Evolutionary conservation across 2,329 filamentous ascomycete species (phyloP).

Genomic region (Cryoendolithus antarcticus): DNA sequence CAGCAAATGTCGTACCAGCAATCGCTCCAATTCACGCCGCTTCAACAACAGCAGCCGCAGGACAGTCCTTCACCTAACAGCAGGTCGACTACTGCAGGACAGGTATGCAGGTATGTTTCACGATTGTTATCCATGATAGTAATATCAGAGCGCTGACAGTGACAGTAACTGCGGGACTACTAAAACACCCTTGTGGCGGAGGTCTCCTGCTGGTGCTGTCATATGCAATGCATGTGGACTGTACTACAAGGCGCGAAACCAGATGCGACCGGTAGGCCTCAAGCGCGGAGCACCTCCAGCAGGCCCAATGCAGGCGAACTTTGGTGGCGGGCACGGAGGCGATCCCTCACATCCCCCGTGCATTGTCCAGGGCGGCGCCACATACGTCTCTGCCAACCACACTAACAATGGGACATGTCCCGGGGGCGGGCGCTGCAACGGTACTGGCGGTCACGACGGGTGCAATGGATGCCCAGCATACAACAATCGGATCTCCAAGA

Average conservation of each 20-base stretch:
- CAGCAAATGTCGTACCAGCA: slow-evolving; percentile 5
- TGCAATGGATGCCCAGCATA: slow-evolving; percentile 94
- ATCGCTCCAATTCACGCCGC: slow-evolving; percentile 6
- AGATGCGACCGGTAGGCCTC: slow-evolving; percentile 76
- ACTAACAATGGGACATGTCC: slow-evolving; percentile 78
- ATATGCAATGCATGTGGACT: slow-evolving; percentile 97
- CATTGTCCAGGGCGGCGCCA: slow-evolving; percentile 36
- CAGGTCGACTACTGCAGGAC: slow-evolving; percentile 29
- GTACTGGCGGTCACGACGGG: slow-evolving; percentile 86
- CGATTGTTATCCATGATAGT: background rate
- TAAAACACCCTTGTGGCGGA: slow-evolving; percentile 84
- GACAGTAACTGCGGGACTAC: slow-evolving; percentile 87
- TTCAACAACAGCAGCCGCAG: slow-evolving; percentile 2
- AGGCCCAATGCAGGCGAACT: too few relatives aligned
- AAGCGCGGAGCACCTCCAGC: slow-evolving; percentile 54
- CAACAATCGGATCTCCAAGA: slow-evolving; percentile 92
- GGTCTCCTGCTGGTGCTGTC: slow-evolving; percentile 82
- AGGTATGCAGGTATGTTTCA: slow-evolving; percentile 56
- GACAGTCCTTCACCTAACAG: too few relatives aligned
- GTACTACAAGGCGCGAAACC: slow-evolving; percentile 87
- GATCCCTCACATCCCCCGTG: slow-evolving; percentile 14
- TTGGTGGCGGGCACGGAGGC: too few relatives aligned
- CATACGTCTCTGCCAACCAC: slow-evolving; percentile 66
- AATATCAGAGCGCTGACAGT: slow-evolving; percentile 6
- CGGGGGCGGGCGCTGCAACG: slow-evolving; percentile 88